Percentiles rank a stretch among this genome's conserved stretches.
Evolutionary conservation across 108 stramenopile genomes (phyloP).

Genomic region (Nitzschia sp.): DNA sequence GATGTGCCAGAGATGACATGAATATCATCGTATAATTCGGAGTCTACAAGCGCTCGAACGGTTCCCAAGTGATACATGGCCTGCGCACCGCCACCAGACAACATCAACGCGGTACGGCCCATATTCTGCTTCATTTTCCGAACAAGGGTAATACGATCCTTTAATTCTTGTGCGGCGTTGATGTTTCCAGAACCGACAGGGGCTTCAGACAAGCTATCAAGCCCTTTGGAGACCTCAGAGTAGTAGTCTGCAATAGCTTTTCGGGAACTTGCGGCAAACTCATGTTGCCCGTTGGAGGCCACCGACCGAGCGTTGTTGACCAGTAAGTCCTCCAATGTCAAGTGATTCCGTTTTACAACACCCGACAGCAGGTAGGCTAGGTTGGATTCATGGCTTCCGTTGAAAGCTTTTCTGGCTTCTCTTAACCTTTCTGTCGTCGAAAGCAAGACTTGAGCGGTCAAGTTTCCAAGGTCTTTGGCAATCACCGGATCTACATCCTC

Average conservation of each 20-base stretch:
- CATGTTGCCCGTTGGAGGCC: slow-evolving; percentile 71
- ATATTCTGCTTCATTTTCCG: slow-evolving; percentile 87
- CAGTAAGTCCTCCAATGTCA: slow-evolving; percentile 79
- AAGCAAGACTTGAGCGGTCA: slow-evolving; percentile 61
- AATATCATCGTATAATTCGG: slow-evolving; percentile 77
- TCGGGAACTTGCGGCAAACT: slow-evolving; percentile 57
- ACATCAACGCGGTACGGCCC: slow-evolving; percentile 89
- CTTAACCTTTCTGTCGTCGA: slow-evolving; percentile 60
- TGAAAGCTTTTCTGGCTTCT: slow-evolving; percentile 65
- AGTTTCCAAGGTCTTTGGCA: slow-evolving; percentile 55
- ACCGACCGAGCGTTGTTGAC: slow-evolving; percentile 73
- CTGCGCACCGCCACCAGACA: slow-evolving; percentile 91
- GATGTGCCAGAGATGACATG: slow-evolving; percentile 90
- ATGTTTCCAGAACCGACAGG: neutral
- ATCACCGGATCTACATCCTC: slow-evolving; percentile 42
- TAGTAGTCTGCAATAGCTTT: slow-evolving; percentile 67
- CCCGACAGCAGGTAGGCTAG: slow-evolving; percentile 75
- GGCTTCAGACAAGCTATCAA: slow-evolving; percentile 69
- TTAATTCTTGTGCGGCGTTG: slow-evolving; percentile 38
- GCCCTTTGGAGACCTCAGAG: slow-evolving; percentile 71
- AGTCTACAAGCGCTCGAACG: slow-evolving; percentile 82
- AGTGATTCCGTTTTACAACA: slow-evolving; percentile 90
- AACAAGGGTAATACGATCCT: slow-evolving; percentile 66
- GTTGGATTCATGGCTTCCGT: slow-evolving; percentile 26
- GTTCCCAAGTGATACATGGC: slow-evolving; percentile 95